Base-by-base conservation (phyloP, 2,329 filamentous ascomycete species). In the Venturia pyrina region DNA sequence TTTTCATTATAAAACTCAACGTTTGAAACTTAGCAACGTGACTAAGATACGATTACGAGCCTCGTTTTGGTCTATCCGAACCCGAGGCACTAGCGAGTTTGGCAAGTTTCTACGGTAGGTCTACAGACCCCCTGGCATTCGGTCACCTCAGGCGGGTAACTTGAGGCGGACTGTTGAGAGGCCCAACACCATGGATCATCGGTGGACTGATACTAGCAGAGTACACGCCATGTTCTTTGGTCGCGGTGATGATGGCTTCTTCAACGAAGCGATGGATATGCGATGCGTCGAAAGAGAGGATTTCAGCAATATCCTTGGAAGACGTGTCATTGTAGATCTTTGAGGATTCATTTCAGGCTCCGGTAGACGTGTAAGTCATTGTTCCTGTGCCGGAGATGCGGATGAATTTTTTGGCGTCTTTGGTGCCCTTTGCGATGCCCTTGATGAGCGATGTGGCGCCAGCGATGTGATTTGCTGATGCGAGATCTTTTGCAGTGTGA, bases 291-390 rank as follows among this genome's bases (percentile, higher is more conserved):
- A 63, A 34, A 4, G 62, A 63, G 28, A 40, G n/a, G 11, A 63
- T 46, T 8, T 63, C 62, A 28, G 11, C 41, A 7, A 63, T 13
- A 50, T 53, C 62, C 10, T 59, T 40, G 17, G 44, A 19, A 3
- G 60, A 28, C n/a, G 24, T 32, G 62, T 64, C 62, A 40, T 64
- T 15, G 44, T 48, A 64, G 28, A 64, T 34, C 32, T 64, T 64
- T 1, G 21, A 15, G 5, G 41, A 13, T 17, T 24, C 34, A 19
- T 41, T 53, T 13, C 62, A 5, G 21, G 24, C n/a, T 15, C 44
- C 41, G 34, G n/a, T 64, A 6, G 40, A 24, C 19, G 32, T 24
- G 53, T 64, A 5, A n/a, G 21, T 24, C 21, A 64, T 19, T 2
- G 53, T 64, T 10, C 44, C 62, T 13, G 62, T 28, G 19, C 62